Evolutionary conservation across 2,329 filamentous ascomycete species (phyloP).

Genomic region (Xylariaceae sp.): DNA sequence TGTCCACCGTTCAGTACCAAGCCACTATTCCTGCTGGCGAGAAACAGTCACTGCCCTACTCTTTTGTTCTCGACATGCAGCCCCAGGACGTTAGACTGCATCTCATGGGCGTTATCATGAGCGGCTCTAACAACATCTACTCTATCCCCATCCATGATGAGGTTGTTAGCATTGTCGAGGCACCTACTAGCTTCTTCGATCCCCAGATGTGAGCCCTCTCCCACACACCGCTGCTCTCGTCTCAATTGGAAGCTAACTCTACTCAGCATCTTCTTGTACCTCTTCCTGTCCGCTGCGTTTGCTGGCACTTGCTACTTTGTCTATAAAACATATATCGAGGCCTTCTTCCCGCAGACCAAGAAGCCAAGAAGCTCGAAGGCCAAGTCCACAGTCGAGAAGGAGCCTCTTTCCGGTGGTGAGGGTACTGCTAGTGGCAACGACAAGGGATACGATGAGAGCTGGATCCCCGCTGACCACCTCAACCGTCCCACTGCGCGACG

Average conservation of each 20-base stretch:
- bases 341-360: constrained; percentile 90
- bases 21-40: constrained; percentile 70
- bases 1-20: constrained; percentile 73
- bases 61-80: constrained; percentile 85
- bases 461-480: constrained; percentile 88
- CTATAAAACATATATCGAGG: constrained; percentile 96
- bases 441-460: constrained; percentile 83
- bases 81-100: constrained; percentile 82
- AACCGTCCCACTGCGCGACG: constrained; percentile 73
- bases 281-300: constrained; percentile 78
- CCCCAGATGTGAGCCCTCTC: constrained; percentile 75
- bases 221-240: constrained; percentile 7
- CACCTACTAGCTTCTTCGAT: constrained; percentile 86
- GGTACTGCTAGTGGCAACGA: constrained; percentile 63
- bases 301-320: constrained; percentile 86
- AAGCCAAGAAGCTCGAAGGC: constrained; percentile 46
- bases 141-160: constrained; percentile 77
- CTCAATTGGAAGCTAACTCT: constrained; percentile 41
- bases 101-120: constrained; percentile 69
- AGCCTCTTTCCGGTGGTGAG: constrained; percentile 64
- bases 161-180: constrained; percentile 81
- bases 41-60: constrained; percentile 72
- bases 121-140: constrained; percentile 63
- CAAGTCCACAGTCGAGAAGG: constrained; percentile 44
- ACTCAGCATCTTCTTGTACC: constrained; percentile 88